Base-by-base conservation (phyloP, 768 basidiomycete genomes). In the Collybiopsis luxurians region DNA sequence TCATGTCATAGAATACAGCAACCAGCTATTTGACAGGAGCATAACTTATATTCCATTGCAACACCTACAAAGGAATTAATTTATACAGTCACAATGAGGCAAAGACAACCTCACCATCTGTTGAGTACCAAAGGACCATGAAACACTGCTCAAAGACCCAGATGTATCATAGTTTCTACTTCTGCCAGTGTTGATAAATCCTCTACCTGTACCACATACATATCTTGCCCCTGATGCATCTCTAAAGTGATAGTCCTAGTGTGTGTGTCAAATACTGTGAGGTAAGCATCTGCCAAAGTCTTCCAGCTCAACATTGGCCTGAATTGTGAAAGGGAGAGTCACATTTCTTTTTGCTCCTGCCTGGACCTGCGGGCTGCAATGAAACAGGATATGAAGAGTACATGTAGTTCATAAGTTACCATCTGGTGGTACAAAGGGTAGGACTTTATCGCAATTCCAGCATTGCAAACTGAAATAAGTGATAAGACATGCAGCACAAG, bases 341-440 rank as follows among this genome's bases (percentile, higher is more conserved):
- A 83, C 73, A 40, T 73, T 75, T 30, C 81, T 79, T 48, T 73
- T 76, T 21, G 66, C 53, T 23, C 61, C 6, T 34, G 31, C 31
- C 6, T 34, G 4, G 24, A 65, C 36, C 24, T 55, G 30, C 19
- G 65, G n/a, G 45, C 56, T 57, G 5, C 67, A 13, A 34, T 6
- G 31, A 13, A 13, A 34, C 31, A 13, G 31, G 31, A 34, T 13
- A 6, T 34, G 67, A 15, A 66, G 75, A 69, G 67, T 85, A 89
- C 23, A 88, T 88, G 66, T 96, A 98, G 61, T 94, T 90, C 65
- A 87, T 82, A 19, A 97, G 76, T 9, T 81, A 3, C 95, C 95
- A 63, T 98, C 95, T 3, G 95, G 95, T 4, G 95, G 95, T 21
- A 98, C 83, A 67, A 98, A 98, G n/a, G 2, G 95, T 96, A 42